Conservation (phyloP, 2,329 filamentous ascomycete species). For the Onygenales sp. region DNA sequence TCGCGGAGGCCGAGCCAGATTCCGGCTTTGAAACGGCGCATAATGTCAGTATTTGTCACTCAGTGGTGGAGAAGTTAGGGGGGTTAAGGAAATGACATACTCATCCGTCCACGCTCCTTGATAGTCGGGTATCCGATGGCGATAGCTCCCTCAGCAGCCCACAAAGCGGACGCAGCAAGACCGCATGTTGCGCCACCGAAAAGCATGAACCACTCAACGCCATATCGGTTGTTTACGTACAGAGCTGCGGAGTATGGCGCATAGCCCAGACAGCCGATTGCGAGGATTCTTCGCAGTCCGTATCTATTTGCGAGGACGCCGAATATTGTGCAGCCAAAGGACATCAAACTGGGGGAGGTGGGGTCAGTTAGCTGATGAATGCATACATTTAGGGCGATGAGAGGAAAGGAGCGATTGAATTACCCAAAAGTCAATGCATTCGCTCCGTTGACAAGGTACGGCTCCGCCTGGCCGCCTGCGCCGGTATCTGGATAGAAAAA, state of each 20-base stretch:
- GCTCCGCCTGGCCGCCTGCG: conserved; percentile 27
- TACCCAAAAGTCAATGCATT: conserved; percentile 35
- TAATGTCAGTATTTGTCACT: background rate
- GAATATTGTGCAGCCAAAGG: conserved; percentile 34
- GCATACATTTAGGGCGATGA: background rate
- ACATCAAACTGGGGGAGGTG: conserved; percentile 33
- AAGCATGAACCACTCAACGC: conserved; percentile 36
- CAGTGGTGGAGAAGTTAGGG: background rate
- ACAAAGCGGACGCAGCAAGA: conserved; percentile 26
- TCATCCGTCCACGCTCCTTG: conserved; percentile 30
- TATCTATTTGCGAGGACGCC: conserved; percentile 29
- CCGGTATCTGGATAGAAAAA: conserved; percentile 17
- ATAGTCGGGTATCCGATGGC: conserved; percentile 35
- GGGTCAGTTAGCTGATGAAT: background rate
- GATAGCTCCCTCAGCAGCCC: conserved; percentile 31
- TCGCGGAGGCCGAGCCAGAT: conserved; percentile 46
- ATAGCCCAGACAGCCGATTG: conserved; percentile 36
- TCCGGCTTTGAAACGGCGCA: conserved; percentile 19
- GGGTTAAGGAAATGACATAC: background rate
- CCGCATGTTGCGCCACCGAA: conserved; percentile 36
- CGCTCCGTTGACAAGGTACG: conserved; percentile 32
- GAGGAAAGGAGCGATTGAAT: background rate
- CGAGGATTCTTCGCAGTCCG: conserved; percentile 27
- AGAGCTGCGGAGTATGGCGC: conserved; percentile 35
- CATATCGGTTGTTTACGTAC: conserved; percentile 38